Evolutionary conservation across 495 filamentous ascomycete genomes (phyloP).

Genomic region (Neurospora africana): DNA sequence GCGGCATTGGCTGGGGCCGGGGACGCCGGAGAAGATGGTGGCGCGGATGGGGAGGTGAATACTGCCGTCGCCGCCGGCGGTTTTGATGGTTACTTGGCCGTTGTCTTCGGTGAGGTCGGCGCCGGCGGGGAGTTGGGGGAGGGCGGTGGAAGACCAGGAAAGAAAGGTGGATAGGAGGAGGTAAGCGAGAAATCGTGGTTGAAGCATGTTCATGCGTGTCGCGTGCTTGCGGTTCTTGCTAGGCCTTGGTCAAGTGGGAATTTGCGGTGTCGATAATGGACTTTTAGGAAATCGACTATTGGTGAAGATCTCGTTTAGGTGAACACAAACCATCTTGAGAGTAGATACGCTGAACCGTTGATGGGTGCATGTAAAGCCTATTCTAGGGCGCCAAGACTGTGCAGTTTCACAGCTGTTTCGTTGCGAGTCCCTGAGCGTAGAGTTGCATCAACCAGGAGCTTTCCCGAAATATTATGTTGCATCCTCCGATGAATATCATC

Average conservation of each 20-base stretch:
- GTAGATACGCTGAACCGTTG: background rate
- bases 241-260: background rate
- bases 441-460: background rate
- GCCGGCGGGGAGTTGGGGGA: slow-evolving; percentile 10
- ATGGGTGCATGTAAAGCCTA: background rate
- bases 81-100: slow-evolving; percentile 28
- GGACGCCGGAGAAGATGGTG: slow-evolving; percentile 27
- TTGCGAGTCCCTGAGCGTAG: background rate
- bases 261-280: background rate
- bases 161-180: background rate
- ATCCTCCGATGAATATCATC: background rate
- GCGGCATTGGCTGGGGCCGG: slow-evolving; percentile 27
- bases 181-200: background rate
- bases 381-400: background rate
- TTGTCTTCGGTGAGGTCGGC: slow-evolving; percentile 18
- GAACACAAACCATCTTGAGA: background rate
- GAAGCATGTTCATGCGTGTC: background rate
- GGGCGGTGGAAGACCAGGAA: slow-evolving; percentile 1
- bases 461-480: background rate
- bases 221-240: background rate
- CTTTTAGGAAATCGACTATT: background rate
- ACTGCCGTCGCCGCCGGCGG: too few species aligned
- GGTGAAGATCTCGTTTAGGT: background rate
- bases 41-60: slow-evolving; percentile 23
- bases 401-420: background rate